phyloP scores from a whole-genome alignment of 148 eudicot species.

The Tetragonia tetragonoides region DNA sequence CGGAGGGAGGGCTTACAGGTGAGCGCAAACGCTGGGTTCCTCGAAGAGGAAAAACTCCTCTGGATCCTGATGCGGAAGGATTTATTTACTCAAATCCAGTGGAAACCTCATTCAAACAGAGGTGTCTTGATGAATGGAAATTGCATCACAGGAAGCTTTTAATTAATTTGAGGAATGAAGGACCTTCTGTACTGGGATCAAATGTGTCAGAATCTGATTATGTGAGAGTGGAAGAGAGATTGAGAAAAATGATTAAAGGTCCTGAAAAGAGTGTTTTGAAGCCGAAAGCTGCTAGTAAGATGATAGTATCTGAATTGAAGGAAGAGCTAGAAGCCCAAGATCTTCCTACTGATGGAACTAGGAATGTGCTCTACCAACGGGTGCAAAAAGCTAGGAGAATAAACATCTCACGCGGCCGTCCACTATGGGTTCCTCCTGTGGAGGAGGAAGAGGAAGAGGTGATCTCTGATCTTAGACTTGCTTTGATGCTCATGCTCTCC shows the following conservation, averaged over 20 bases:
- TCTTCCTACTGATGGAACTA: slow-evolving; percentile 91
- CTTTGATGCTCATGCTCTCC: slow-evolving; percentile 6
- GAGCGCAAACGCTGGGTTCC: slow-evolving; percentile 98
- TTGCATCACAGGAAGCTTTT: slow-evolving; percentile 73
- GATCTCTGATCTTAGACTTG: slow-evolving; percentile 4
- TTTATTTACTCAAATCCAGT: slow-evolving; percentile 70
- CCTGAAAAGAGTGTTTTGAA: slow-evolving; percentile 72
- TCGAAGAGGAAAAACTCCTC: slow-evolving; percentile 86
- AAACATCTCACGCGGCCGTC: slow-evolving; percentile 91
- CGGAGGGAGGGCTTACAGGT: slow-evolving; percentile 97
- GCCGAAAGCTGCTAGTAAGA: slow-evolving; percentile 99
- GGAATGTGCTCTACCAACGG: slow-evolving; percentile 94
- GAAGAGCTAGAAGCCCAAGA: slow-evolving; percentile 98
- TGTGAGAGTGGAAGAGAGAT: slow-evolving; percentile 75
- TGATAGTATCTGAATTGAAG: slow-evolving; percentile 85
- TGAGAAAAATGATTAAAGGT: slow-evolving; percentile 75
- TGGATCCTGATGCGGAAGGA: slow-evolving; percentile 96
- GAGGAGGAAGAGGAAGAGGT: slow-evolving; percentile 99
- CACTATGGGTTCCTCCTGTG: slow-evolving; percentile 96
- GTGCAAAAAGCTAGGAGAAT: slow-evolving; percentile 97
- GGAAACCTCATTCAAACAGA: slow-evolving; percentile 91
- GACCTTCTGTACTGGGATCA: slow-evolving; percentile 61
- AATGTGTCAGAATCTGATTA: slow-evolving; percentile 73
- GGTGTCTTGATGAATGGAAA: slow-evolving; percentile 81
- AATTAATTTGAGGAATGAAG: slow-evolving; percentile 66